Conservation (phyloP, 2,329 filamentous ascomycete genomes). For the Drechslera avenae region DNA sequence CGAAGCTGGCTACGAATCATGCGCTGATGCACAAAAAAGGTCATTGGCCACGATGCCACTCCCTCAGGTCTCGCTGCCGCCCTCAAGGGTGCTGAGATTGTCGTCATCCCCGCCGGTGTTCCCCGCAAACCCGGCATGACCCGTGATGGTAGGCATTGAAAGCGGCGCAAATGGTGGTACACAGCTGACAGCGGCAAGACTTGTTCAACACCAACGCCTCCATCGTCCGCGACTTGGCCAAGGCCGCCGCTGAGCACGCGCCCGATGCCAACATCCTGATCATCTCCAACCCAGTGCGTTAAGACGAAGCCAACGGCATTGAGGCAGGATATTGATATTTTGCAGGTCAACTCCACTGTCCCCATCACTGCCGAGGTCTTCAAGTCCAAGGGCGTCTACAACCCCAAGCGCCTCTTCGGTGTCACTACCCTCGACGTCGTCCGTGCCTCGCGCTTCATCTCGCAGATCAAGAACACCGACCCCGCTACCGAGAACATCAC, state of each 20-base stretch:
- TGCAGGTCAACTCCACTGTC: constrained; percentile 92
- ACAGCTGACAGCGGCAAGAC: constrained; percentile 58
- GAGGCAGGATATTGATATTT: constrained; percentile 13
- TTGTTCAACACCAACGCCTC: constrained; percentile 99
- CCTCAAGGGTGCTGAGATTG: constrained; percentile 87
- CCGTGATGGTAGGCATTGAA: constrained; percentile 71
- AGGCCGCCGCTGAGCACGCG: constrained; percentile 85
- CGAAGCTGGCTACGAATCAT: constrained; percentile 9
- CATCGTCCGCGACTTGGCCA: constrained; percentile 97
- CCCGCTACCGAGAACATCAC: constrained; percentile 92
- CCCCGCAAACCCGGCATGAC: constrained; percentile 99
- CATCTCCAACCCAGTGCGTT: constrained; percentile 89
- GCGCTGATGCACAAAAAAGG: constrained; percentile 52
- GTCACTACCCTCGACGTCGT: constrained; percentile 99
- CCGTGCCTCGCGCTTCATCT: constrained; percentile 96
- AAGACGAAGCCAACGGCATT: not conserved
- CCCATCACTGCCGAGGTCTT: constrained; percentile 97
- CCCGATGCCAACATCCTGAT: constrained; percentile 95
- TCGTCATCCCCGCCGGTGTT: constrained; percentile 97
- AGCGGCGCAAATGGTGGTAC: not conserved
- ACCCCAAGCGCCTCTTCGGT: constrained; percentile 98
- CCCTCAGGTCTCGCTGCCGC: constrained; percentile 75
- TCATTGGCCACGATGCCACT: constrained; percentile 85
- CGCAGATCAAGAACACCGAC: constrained; percentile 88
- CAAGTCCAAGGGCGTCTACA: constrained; percentile 95